phyloP scores from a whole-genome alignment of 2,329 filamentous ascomycete species.

The Stemphylium lycopersici region DNA sequence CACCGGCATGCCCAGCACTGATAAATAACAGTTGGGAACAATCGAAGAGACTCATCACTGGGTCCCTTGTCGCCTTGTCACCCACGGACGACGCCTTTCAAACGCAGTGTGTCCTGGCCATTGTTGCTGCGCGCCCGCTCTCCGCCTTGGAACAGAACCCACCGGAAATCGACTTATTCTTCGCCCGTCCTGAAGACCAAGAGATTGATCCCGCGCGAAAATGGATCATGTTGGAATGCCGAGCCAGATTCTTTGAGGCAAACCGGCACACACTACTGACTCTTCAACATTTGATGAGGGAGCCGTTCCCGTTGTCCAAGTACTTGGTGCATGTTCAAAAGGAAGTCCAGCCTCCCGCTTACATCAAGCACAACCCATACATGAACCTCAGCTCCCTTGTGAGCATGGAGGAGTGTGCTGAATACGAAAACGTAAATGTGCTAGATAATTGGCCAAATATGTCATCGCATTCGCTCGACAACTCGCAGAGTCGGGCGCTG shows the following conservation, averaged over 20 bases:
- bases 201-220: conserved; percentile 72
- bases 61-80: conserved; percentile 62
- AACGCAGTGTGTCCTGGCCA: conserved; percentile 70
- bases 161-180: conserved; percentile 77
- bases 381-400: conserved; percentile 59
- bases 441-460: conserved; percentile 61
- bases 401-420: conserved; percentile 42
- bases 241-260: conserved; percentile 77
- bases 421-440: conserved; percentile 59
- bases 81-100: conserved; percentile 66
- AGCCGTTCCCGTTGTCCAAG: conserved; percentile 67
- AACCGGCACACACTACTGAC: conserved; percentile 74
- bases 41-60: conserved; percentile 62
- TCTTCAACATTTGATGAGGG: conserved; percentile 68
- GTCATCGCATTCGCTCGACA: conserved; percentile 63
- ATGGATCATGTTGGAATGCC: conserved; percentile 80
- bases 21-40: conserved; percentile 60
- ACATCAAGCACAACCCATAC: conserved; percentile 58
- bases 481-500: conserved; percentile 73
- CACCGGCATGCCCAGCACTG: neutral
- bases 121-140: conserved; percentile 73
- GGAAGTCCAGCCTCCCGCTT: conserved; percentile 58
- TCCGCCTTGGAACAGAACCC: conserved; percentile 68
- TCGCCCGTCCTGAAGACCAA: conserved; percentile 65
- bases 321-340: conserved; percentile 62